Evolutionary conservation across 345 rosid species (phyloP), one percentile per base, ranked within the genome.

Genomic region (Populus deltoides): DNA sequence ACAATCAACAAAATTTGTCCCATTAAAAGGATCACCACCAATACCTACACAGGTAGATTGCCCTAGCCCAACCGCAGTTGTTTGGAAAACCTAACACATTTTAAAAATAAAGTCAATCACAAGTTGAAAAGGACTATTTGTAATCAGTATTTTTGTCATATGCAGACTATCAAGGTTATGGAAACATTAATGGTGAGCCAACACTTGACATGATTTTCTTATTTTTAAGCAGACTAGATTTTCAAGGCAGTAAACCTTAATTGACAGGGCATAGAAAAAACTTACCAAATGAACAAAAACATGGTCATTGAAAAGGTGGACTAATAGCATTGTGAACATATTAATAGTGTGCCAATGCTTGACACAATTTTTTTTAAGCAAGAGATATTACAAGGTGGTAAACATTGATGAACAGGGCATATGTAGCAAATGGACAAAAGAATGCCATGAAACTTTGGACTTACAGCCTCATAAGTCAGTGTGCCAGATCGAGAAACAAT

Each of bases 401-500:
- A 61, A 8, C 6, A 22, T 61, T 61, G 66, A 61, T 24, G 25
- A 61, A 61, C 29, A 61, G 27, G 29, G 8, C 29, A 61, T 7
- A 61, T 61, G 66, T n/a, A 61, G 13, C 11, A 61, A 8, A 61
- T 22, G 31, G 6, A 24, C 66, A 61, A 61, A 45, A 68, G 8
- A 25, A 43, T 33, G 49, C 24, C 8, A 43, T 25, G 11, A 72
- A 24, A 35, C 27, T 72, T 49, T 59, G 66, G 70, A 78, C 97
- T 89, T 86, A 95, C 99, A 36, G 99, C 99, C 88, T 95, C 99
- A 88, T 93, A 93, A 57, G 99, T 95, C 84, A 95, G 87, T 77
- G 99, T 95, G 71, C 98, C 99, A n/a, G 99, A 95, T 38, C 99
- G 92, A 55, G 98, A 93, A 81, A 93, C 98, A 70, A 93, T 93